Evolutionary conservation across 2,329 filamentous ascomycete genomes (phyloP), one percentile per base, ranked within the genome.

Genomic region (Microdochium paspali): DNA sequence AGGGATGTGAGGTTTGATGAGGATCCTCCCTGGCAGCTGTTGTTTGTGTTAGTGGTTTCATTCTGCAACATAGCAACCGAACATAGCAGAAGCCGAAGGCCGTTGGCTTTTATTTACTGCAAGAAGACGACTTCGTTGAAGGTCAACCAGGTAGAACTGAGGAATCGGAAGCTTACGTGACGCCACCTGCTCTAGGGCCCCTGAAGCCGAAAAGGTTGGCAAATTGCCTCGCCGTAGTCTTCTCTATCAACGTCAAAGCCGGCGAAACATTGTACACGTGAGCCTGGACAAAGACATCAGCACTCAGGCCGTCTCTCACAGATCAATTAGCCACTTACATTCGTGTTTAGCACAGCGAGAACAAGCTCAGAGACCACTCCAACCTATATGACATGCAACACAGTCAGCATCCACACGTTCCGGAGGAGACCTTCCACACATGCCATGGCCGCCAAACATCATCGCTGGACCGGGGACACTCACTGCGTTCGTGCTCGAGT

Each of bases 181-280:
- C 80, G 7, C 85, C 85, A 31, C 85, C 85, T 2, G 80, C 75
- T 39, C 76, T 71, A 4, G 82, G 77, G 0, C 85, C 85, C 4
- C 65, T 72, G 61, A 95, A 81, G 5, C 88, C 88, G 58, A 95
- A 95, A 21, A 90, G 72, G 2, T 71, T 67, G 1, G 91, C 91
- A 20, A 98, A 73, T 1, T 78, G 74, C 35, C 76, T 77, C 12
- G 85, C 80, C 0, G 88, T 94, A 46, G 80, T 77, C 65, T 95
- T 96, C 66, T 97, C 93, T 52, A 97, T 81, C 7, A 95, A 66
- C 0, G 88, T 88, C 45, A 97, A 72, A 7, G 87, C 90, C 0
- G 93, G 93, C 0, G 91, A 95, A 49, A 95, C 90, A 67, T 91
- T 85, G 70, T 90, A 97, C 51, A 97, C 88, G 64, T 97, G 93